These are phyloP conservation scores for Aureobasidium melanogenum DNA, from an alignment of 2,329 filamentous ascomycete genomes.

Conservation along the genomic window DNA sequence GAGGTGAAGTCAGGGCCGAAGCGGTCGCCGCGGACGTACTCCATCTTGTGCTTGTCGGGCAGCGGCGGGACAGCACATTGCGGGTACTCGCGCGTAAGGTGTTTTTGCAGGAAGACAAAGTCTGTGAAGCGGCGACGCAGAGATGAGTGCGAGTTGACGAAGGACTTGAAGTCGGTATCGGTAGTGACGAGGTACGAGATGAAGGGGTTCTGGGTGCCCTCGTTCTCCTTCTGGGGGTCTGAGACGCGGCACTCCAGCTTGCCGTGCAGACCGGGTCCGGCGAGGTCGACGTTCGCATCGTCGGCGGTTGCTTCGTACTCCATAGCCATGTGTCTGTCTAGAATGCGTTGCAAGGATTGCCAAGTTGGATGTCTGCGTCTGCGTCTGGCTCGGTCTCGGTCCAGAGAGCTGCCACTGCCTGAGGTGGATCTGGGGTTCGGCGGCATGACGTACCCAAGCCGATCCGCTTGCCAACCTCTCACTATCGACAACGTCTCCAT, in stretches of 20 bases:
- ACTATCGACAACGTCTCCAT: not conserved
- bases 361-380: not conserved
- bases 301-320: not conserved
- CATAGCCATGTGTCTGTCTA: not conserved
- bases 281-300: conserved; percentile 38
- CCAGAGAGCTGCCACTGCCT: not conserved
- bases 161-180: conserved; percentile 85
- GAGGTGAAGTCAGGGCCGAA: conserved; percentile 90
- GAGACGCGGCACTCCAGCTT: conserved; percentile 75
- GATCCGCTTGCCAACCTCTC: not conserved
- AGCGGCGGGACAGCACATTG: conserved; percentile 88
- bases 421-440: not conserved
- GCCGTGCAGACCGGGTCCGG: conserved; percentile 59
- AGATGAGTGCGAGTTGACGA: conserved; percentile 68
- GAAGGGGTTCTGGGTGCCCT: conserved; percentile 93
- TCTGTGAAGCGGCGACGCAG: conserved; percentile 93
- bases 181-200: conserved; percentile 93
- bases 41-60: conserved; percentile 98
- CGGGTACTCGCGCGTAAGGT: conserved; percentile 76
- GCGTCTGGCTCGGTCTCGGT: not conserved
- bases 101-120: conserved; percentile 93
- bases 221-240: conserved; percentile 84
- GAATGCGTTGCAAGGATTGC: not conserved
- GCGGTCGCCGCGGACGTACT: conserved; percentile 91
- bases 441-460: not conserved